Percentiles rank a stretch among this genome's conserved stretches.
These are phyloP conservation scores for Carex scoparia DNA, from an alignment of 176 grass and related monocot genomes.

Conservation along the genomic window DNA sequence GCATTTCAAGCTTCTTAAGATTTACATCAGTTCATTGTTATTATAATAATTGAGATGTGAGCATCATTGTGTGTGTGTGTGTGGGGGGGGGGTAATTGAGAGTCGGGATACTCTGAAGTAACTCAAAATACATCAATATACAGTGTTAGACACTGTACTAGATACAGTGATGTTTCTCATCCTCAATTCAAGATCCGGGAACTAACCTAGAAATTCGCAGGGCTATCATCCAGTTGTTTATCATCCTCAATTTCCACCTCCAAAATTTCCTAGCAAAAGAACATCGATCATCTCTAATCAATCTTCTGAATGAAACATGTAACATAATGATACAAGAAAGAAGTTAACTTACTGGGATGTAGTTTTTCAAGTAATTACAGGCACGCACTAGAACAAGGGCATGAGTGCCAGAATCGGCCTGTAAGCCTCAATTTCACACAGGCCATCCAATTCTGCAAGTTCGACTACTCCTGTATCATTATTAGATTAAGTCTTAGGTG, in stretches of 20 bases:
- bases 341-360: conserved; percentile 56
- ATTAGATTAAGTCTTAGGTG: no score
- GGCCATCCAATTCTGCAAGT: conserved; percentile 79
- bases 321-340: neutral
- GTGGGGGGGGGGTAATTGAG: neutral
- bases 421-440: conserved; percentile 85
- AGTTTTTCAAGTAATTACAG: conserved; percentile 89
- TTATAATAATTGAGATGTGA: neutral
- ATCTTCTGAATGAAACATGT: neutral
- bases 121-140: no score
- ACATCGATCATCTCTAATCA: neutral
- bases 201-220: conserved; percentile 59
- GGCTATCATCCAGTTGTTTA: conserved; percentile 79
- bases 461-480: conserved; percentile 29
- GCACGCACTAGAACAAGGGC: conserved; percentile 57
- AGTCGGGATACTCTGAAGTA: no score
- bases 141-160: no score
- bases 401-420: conserved; percentile 77
- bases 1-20: neutral
- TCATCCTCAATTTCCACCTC: conserved; percentile 95
- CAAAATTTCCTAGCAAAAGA: conserved; percentile 62
- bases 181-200: neutral
- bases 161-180: no score
- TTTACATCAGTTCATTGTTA: neutral
- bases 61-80: neutral